Evolutionary conservation across 805 yeast species (phyloP).

Genomic region (fission yeast (Schizosaccharomyces pombe)): ASM294v3 CU329670.1:2387001-2387500

Average conservation of each 20-base stretch:
- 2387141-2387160: conserved; percentile 25
- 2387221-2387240: conserved; percentile 38
- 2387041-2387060: conserved; percentile 66
- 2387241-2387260: conserved; percentile 64
- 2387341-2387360: conserved; percentile 21
- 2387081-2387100: conserved; percentile 54
- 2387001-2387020: conserved; percentile 53
- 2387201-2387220: conserved; percentile 22
- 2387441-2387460: background rate
- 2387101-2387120: conserved; percentile 47
- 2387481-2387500: background rate
- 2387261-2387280: conserved; percentile 22
- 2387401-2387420: conserved; percentile 47
- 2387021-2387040: conserved; percentile 62
- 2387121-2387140: conserved; percentile 29
- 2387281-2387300: background rate
- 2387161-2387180: conserved; percentile 38
- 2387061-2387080: conserved; percentile 55
- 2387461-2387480: background rate
- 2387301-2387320: background rate
- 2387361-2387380: conserved; percentile 4
- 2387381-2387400: conserved; percentile 30
- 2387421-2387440: conserved; percentile 32
- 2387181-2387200: conserved; percentile 27
- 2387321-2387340: conserved; percentile 63